Evolutionary conservation across 345 rosid genomes (phyloP).

Genomic region (Atalantia buxifolia): DNA sequence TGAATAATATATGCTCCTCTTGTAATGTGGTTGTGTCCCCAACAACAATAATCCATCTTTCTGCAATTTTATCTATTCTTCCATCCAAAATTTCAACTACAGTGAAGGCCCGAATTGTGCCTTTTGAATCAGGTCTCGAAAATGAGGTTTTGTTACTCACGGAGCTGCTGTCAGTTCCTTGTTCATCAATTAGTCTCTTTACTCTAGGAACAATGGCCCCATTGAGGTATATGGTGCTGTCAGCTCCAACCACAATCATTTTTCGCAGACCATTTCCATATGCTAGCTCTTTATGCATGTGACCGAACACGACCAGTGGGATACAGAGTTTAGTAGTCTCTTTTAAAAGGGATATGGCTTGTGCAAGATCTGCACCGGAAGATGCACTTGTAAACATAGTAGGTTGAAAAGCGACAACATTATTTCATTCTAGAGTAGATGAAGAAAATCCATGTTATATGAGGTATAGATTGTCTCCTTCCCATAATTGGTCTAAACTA

Average conservation of each 20-base stretch:
- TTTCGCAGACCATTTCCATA: conserved; percentile 56
- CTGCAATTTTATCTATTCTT: conserved; percentile 56
- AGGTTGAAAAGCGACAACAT: background rate
- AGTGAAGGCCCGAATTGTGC: conserved; percentile 66
- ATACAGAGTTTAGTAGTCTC: conserved; percentile 35
- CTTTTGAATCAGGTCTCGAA: conserved; percentile 22
- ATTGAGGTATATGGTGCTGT: conserved; percentile 59
- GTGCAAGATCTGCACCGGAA: conserved; percentile 62
- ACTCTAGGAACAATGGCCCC: conserved; percentile 87
- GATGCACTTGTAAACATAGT: conserved; percentile 12
- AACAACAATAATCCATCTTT: conserved; percentile 62
- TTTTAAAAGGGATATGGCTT: conserved; percentile 61
- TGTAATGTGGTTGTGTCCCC: conserved; percentile 42
- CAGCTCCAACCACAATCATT: conserved; percentile 57
- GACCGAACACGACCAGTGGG: conserved; percentile 79
- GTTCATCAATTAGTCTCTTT: conserved; percentile 18
- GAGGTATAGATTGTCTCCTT: background rate
- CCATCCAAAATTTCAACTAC: conserved; percentile 56
- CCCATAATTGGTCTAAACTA: background rate
- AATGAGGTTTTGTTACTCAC: conserved; percentile 6
- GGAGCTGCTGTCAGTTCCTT: conserved; percentile 8
- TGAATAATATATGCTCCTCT: conserved; percentile 52
- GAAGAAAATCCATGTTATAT: conserved; percentile 5
- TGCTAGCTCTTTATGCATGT: conserved; percentile 84
- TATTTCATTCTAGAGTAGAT: background rate